Evolutionary conservation across 257 asterid species (phyloP).

Genomic region (Misopates orontium): DNA sequence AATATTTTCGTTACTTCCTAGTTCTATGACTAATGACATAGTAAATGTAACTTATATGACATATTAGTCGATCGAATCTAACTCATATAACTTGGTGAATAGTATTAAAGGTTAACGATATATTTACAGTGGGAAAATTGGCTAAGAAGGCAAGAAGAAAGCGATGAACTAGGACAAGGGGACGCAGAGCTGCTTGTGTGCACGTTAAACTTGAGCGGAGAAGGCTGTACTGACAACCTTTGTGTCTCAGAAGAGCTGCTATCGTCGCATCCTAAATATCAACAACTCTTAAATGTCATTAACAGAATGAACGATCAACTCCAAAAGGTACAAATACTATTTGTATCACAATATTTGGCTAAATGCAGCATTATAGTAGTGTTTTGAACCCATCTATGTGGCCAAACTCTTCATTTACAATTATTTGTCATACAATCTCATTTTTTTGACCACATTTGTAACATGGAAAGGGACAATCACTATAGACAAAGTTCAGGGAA

Average conservation of each 20-base stretch:
- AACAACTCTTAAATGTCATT: conserved; percentile 42
- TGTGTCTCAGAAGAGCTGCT: conserved; percentile 30
- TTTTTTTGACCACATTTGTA: neutral
- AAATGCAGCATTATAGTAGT: neutral
- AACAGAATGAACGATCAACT: conserved; percentile 43
- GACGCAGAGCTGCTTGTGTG: conserved; percentile 57
- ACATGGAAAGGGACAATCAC: neutral
- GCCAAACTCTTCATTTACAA: neutral
- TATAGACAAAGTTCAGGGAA: too few species aligned
- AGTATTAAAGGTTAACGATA: too few species aligned
- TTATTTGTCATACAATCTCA: neutral
- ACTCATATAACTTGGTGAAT: too few species aligned
- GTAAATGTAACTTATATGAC: too few species aligned
- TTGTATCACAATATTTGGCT: neutral
- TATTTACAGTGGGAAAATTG: conserved; percentile 54
- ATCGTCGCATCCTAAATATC: conserved; percentile 46
- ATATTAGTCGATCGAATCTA: too few species aligned
- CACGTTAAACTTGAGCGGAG: conserved; percentile 43
- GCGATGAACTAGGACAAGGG: conserved; percentile 23
- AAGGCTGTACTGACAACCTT: conserved; percentile 1
- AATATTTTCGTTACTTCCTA: too few species aligned
- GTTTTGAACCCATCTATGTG: neutral
- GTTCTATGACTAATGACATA: too few species aligned
- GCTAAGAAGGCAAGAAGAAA: conserved; percentile 5
- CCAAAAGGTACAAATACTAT: neutral